Conservation (phyloP, 2,329 filamentous ascomycete genomes). For the Penicillium freii region DNA sequence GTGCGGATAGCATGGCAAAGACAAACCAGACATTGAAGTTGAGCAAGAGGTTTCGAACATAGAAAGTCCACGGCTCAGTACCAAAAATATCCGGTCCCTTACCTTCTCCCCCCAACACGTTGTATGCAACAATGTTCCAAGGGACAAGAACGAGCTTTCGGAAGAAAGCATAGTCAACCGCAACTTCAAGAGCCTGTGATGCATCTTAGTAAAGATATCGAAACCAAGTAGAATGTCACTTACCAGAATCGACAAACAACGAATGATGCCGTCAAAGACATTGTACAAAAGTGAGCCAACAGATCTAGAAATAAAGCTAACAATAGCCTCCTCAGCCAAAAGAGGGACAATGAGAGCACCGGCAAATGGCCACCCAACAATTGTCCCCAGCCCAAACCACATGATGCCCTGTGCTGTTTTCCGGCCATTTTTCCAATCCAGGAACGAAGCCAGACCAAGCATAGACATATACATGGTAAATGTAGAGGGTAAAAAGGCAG, state of each 20-base stretch:
- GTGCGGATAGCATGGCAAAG: constrained; percentile 70
- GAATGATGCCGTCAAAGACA: constrained; percentile 64
- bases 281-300: constrained; percentile 60
- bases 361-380: constrained; percentile 93
- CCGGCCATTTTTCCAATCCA: constrained; percentile 80
- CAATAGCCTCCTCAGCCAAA: constrained; percentile 69
- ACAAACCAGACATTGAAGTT: constrained; percentile 97
- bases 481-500: constrained; percentile 84
- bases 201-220: constrained; percentile 22
- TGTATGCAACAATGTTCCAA: constrained; percentile 94
- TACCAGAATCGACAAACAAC: constrained; percentile 68
- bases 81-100: constrained; percentile 89
- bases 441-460: constrained; percentile 81
- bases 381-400: constrained; percentile 82
- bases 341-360: constrained; percentile 79
- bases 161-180: constrained; percentile 82
- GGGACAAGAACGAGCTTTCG: constrained; percentile 72
- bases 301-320: constrained; percentile 54
- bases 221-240: constrained; percentile 30
- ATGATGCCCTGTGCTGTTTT: constrained; percentile 81
- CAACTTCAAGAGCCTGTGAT: constrained; percentile 63
- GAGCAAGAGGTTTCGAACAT: constrained; percentile 81
- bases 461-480: constrained; percentile 96
- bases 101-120: constrained; percentile 77
- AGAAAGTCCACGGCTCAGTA: constrained; percentile 95